Percentiles rank a stretch among this genome's conserved stretches.
These are phyloP conservation scores for Nigrospora sphaerica DNA, from an alignment of 2,329 filamentous ascomycete species.

Conservation along the genomic window DNA sequence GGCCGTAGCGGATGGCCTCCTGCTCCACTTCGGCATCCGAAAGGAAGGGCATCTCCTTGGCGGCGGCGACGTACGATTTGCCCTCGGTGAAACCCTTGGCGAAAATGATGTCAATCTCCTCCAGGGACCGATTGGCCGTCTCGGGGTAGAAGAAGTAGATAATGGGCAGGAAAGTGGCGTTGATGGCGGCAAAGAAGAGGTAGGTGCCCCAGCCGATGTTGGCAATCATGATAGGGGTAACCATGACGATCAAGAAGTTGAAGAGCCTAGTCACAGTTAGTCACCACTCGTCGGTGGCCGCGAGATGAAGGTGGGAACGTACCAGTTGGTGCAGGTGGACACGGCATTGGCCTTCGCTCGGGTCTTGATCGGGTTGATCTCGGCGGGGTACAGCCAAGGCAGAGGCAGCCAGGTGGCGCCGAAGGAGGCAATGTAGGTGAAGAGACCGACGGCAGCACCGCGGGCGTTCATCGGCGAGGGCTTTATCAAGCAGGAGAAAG, in stretches of 20 bases:
- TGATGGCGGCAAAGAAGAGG: constrained; percentile 39
- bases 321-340: constrained; percentile 43
- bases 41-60: constrained; percentile 47
- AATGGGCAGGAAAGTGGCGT: constrained; percentile 34
- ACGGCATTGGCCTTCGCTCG: constrained; percentile 41
- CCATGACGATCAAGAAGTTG: constrained; percentile 49
- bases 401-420: constrained; percentile 59
- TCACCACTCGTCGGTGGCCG: constrained; percentile 30
- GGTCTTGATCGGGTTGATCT: constrained; percentile 43
- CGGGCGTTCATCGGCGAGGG: constrained; percentile 54
- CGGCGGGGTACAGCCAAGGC: constrained; percentile 46
- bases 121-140: constrained; percentile 39
- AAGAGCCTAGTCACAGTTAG: constrained; percentile 26
- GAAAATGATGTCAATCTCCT: constrained; percentile 53
- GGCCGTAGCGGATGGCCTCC: constrained; percentile 29
- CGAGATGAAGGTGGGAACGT: constrained; percentile 37
- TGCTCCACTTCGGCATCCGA: constrained; percentile 42
- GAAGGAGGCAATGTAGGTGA: constrained; percentile 63
- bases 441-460: constrained; percentile 60
- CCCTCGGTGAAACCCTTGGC: constrained; percentile 51
- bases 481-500: constrained; percentile 58
- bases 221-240: constrained; percentile 56
- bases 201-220: constrained; percentile 46
- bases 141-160: constrained; percentile 48
- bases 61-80: constrained; percentile 53